These are phyloP conservation scores for Aspergillus sp. DNA, from an alignment of 2,329 filamentous ascomycete species.

Conservation along the genomic window DNA sequence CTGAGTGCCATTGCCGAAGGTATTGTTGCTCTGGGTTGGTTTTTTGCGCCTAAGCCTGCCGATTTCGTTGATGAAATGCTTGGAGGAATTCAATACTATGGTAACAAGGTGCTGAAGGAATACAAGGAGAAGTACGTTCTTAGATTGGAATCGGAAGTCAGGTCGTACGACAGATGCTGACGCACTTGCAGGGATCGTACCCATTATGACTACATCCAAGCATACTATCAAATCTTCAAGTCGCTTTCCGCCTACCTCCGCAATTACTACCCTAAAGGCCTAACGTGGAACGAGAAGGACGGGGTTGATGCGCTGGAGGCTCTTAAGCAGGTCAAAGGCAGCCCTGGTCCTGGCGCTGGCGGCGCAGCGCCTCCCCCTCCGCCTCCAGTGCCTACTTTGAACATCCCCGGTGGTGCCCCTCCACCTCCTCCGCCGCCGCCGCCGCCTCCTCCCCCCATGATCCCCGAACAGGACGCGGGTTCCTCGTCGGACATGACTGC, in stretches of 20 bases:
- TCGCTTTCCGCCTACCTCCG: constrained; percentile 81
- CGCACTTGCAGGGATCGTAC: constrained; percentile 62
- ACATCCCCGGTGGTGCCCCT: constrained; percentile 55
- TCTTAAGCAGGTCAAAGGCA: constrained; percentile 55
- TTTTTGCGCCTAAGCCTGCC: constrained; percentile 77
- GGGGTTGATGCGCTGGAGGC: constrained; percentile 70
- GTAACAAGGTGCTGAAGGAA: constrained; percentile 89
- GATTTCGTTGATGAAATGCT: constrained; percentile 84
- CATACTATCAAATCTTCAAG: constrained; percentile 90
- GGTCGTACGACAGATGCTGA: constrained; percentile 17
- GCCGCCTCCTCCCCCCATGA: constrained; percentile 53
- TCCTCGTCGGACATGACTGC: constrained; percentile 69
- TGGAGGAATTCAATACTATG: constrained; percentile 85
- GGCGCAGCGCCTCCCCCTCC: constrained; percentile 46
- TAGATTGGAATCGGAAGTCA: neutral
- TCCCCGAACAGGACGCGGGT: constrained; percentile 33
- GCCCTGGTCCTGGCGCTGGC: constrained; percentile 35
- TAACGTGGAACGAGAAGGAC: constrained; percentile 83
- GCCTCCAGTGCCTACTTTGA: constrained; percentile 46
- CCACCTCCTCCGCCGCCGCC: constrained; percentile 70
- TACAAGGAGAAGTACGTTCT: constrained; percentile 72
- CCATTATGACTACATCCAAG: constrained; percentile 84
- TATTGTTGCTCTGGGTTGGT: constrained; percentile 87
- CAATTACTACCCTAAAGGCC: constrained; percentile 73
- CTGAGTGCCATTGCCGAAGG: constrained; percentile 86